Percentiles rank a stretch among this genome's conserved stretches.
phyloP scores from a whole-genome alignment of 352 stramenopile species.

The Globisporangium viniferum region DNA sequence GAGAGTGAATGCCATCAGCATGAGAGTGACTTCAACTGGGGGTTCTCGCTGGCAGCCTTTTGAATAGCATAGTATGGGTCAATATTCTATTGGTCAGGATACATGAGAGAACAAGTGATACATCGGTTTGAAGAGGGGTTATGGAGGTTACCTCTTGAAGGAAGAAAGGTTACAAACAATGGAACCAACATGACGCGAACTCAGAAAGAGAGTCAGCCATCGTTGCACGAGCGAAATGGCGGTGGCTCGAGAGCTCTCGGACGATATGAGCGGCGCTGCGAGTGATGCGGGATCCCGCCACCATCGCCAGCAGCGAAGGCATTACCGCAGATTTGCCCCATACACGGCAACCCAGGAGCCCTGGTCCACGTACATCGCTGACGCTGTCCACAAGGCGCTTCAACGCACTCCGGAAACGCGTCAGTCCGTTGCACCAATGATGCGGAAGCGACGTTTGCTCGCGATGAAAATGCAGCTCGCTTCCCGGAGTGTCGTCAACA shows the following conservation, averaged over 20 bases:
- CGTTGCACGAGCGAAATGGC: not conserved
- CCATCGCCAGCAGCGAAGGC: not conserved
- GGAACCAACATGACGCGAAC: not conserved
- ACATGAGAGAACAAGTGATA: not conserved
- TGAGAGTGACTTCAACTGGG: constrained; percentile 10
- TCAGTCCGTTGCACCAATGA: not conserved
- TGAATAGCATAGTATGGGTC: not conserved
- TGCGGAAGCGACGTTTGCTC: not conserved
- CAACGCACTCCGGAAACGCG: not conserved
- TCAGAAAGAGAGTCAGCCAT: constrained; percentile 9
- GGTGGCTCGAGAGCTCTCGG: not conserved
- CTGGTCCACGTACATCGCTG: constrained; percentile 1
- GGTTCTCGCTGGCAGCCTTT: not conserved
- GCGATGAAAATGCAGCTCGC: constrained; percentile 13
- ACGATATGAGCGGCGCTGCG: not conserved
- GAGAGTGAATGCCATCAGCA: constrained; percentile 6
- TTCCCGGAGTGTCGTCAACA: constrained; percentile 11
- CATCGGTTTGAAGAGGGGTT: constrained; percentile 2
- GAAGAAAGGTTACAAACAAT: not conserved
- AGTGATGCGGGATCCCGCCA: not conserved
- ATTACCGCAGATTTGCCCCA: not conserved
- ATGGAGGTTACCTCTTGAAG: not conserved
- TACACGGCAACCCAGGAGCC: not conserved
- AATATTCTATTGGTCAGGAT: not conserved
- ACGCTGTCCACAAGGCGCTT: constrained; percentile 14